Percentiles rank a stretch among this genome's conserved stretches.
phyloP scores from a whole-genome alignment of 257 asterid species.

The Nicotiana tomentosiformis region DNA sequence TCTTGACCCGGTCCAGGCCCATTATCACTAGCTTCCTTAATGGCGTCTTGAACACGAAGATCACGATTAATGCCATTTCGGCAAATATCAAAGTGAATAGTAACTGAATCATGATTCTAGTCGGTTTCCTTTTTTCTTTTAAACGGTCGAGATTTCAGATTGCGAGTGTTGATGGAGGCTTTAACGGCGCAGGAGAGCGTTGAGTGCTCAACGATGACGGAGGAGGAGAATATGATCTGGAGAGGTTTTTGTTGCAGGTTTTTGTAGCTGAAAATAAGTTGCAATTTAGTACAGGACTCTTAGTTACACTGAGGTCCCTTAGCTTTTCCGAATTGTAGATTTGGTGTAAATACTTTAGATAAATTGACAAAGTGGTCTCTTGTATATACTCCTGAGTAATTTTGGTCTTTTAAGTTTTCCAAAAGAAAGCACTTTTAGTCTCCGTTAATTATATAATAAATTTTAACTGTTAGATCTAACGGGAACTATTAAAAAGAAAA shows the following conservation, averaged over 20 bases:
- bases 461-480: no score
- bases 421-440: no score
- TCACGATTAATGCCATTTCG: slow-evolving; percentile 68
- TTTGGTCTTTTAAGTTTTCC: no score
- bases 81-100: slow-evolving; percentile 53
- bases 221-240: not conserved
- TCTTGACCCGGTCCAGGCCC: slow-evolving; percentile 74
- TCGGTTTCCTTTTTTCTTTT: no score
- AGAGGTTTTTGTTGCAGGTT: not conserved
- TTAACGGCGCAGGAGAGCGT: no score
- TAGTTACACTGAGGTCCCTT: not conserved
- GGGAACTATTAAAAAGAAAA: no score
- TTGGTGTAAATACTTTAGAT: not conserved
- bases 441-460: no score
- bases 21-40: slow-evolving; percentile 70
- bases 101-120: slow-evolving; percentile 45
- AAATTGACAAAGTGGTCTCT: no score
- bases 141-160: not conserved
- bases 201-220: no score
- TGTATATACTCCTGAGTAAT: no score
- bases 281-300: not conserved
- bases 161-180: not conserved
- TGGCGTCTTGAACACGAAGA: slow-evolving; percentile 85
- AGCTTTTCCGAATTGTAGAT: not conserved
- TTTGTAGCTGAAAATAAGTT: not conserved